Conservation (phyloP, 2,329 filamentous ascomycete species). For the Penicillium decumbens region DNA sequence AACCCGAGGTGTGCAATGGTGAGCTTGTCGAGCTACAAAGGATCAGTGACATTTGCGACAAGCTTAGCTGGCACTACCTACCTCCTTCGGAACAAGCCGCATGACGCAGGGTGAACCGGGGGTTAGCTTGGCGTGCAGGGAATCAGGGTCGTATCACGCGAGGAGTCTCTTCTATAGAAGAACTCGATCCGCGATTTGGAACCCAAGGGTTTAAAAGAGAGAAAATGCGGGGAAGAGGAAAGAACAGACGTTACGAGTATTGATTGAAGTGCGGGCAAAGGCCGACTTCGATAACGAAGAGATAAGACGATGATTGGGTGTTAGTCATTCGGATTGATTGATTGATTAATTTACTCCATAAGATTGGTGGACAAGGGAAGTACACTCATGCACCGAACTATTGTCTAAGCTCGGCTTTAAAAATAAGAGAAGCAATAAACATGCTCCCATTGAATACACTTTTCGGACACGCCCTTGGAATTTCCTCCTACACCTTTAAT, state of each 20-base stretch:
- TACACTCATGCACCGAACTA: not conserved
- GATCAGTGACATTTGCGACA: not conserved
- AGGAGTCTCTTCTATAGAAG: not conserved
- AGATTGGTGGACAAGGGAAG: not conserved
- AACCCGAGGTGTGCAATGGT: slow-evolving; percentile 82
- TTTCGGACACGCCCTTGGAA: not conserved
- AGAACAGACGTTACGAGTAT: not conserved
- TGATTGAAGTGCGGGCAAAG: not conserved
- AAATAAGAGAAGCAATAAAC: not conserved
- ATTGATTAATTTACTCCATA: not conserved
- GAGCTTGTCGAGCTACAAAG: slow-evolving; percentile 76
- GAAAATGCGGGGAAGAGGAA: slow-evolving; percentile 22
- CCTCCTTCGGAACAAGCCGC: slow-evolving; percentile 48
- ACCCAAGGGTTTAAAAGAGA: not conserved
- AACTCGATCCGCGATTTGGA: not conserved
- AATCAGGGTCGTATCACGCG: not conserved
- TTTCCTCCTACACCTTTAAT: not conserved
- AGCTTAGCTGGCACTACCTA: slow-evolving; percentile 19
- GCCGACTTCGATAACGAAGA: slow-evolving; percentile 12
- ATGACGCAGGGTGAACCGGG: slow-evolving; percentile 30
- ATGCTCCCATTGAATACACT: not conserved
- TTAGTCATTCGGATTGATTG: slow-evolving; percentile 17
- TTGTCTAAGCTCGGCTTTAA: too few species aligned
- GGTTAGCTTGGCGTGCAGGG: slow-evolving; percentile 17
- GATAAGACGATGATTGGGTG: slow-evolving; percentile 23